Percentiles rank a stretch among this genome's conserved stretches.
Evolutionary conservation across 768 basidiomycete genomes (phyloP).

Genomic region (Leccinum subtestaceum): DNA sequence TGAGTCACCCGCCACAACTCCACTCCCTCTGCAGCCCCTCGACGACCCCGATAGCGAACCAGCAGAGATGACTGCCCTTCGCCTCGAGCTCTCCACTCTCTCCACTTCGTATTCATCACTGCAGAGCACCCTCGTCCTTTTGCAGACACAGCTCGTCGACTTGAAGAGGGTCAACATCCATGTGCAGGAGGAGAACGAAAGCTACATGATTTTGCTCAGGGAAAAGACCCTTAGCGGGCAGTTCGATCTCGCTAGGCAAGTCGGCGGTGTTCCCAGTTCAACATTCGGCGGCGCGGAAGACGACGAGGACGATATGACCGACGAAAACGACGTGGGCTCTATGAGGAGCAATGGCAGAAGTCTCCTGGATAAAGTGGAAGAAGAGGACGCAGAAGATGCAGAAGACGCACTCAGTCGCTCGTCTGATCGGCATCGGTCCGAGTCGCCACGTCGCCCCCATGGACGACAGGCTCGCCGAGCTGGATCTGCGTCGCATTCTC

Average conservation of each 20-base stretch:
- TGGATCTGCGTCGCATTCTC: constrained; percentile 51
- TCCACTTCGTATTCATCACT: constrained; percentile 82
- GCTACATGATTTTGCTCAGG: constrained; percentile 89
- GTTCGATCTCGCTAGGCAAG: constrained; percentile 72
- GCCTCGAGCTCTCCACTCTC: constrained; percentile 80
- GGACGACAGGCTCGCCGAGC: constrained; percentile 51
- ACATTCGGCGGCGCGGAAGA: constrained; percentile 39
- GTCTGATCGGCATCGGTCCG: constrained; percentile 37
- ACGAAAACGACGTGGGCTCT: constrained; percentile 50
- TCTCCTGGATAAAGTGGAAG: constrained; percentile 62
- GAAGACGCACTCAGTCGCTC: constrained; percentile 43
- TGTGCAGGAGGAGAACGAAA: constrained; percentile 94
- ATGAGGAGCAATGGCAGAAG: constrained; percentile 56
- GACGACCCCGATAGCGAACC: constrained; percentile 71
- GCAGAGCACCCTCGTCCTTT: constrained; percentile 78
- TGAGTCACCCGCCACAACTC: constrained; percentile 22
- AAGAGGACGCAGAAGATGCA: constrained; percentile 43
- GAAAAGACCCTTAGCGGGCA: constrained; percentile 91
- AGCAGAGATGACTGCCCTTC: constrained; percentile 84
- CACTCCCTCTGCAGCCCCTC: constrained; percentile 43
- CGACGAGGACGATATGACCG: constrained; percentile 31
- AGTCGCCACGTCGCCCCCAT: constrained; percentile 39
- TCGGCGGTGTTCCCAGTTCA: constrained; percentile 45
- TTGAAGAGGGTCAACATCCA: constrained; percentile 85
- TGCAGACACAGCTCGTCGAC: constrained; percentile 83